Conservation (phyloP, 2,329 filamentous ascomycete genomes). For the Rosellinia necatrix region DNA sequence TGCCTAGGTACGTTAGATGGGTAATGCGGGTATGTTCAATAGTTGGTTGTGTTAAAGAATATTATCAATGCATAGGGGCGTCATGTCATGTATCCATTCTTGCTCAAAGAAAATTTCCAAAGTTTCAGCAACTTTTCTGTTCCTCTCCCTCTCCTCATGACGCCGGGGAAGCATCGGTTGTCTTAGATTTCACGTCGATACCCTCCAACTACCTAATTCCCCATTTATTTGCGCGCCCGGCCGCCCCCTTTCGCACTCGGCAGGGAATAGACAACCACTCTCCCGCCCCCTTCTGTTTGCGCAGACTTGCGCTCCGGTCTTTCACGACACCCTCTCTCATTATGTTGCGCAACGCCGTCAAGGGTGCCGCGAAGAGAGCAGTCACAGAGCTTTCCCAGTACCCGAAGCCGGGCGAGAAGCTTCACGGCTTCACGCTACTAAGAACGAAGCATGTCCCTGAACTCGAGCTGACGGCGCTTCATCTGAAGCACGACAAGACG, state of each 20-base stretch:
- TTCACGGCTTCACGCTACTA: slow-evolving; percentile 91
- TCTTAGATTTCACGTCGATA: not conserved
- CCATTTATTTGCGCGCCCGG: not conserved
- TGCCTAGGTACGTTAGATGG: too few species aligned
- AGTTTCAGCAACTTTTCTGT: not conserved
- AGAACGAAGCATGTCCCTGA: slow-evolving; percentile 92
- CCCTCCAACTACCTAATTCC: not conserved
- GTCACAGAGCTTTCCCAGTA: slow-evolving; percentile 77
- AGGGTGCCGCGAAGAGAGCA: slow-evolving; percentile 59
- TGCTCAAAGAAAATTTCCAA: not conserved
- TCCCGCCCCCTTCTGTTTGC: not conserved
- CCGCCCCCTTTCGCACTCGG: slow-evolving; percentile 4
- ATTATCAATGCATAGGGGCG: not conserved
- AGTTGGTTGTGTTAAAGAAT: slow-evolving; percentile 1
- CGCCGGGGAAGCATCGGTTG: not conserved
- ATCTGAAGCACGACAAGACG: slow-evolving; percentile 92
- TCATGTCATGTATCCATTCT: not conserved
- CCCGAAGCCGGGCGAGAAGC: slow-evolving; percentile 79
- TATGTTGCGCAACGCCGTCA: slow-evolving; percentile 58
- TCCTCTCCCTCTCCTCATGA: too few species aligned
- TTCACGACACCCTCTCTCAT: slow-evolving; percentile 25
- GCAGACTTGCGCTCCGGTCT: slow-evolving; percentile 3
- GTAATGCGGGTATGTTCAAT: too few species aligned
- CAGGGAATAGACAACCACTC: too few species aligned
- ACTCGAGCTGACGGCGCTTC: slow-evolving; percentile 87